These are phyloP conservation scores for Diospyros lotus DNA, from an alignment of 148 eudicot species.

Conservation along the genomic window DNA sequence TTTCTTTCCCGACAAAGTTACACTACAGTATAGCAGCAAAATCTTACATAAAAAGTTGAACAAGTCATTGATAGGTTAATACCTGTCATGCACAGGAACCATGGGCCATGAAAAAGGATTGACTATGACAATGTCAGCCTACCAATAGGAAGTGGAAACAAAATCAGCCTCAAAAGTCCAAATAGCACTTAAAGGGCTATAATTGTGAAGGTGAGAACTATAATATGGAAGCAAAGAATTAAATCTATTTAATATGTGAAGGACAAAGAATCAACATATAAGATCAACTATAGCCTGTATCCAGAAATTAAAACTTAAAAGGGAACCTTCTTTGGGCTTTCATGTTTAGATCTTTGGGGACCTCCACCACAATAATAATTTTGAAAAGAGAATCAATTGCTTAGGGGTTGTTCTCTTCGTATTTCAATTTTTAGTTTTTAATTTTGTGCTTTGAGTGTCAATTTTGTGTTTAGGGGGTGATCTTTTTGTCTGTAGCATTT, in stretches of 20 bases:
- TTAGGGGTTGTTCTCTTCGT: too few species aligned
- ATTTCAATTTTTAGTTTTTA: too few species aligned
- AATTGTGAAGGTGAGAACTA: not conserved
- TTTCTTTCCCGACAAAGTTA: not conserved
- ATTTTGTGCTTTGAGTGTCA: too few species aligned
- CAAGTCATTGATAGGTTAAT: conserved; percentile 12
- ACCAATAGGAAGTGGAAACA: conserved; percentile 13
- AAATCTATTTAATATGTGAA: not conserved
- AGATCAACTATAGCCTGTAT: not conserved
- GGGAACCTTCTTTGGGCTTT: not conserved
- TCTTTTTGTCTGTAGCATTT: too few species aligned
- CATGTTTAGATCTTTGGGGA: not conserved
- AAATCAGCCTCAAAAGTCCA: not conserved
- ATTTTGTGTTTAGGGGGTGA: too few species aligned
- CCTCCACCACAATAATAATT: not conserved
- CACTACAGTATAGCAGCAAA: not conserved
- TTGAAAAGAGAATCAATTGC: not conserved
- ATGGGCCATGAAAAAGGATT: conserved; percentile 90
- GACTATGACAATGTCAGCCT: conserved; percentile 81
- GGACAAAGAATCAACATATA: not conserved
- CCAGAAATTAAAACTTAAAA: not conserved
- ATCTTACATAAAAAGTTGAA: not conserved
- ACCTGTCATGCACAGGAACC: conserved; percentile 88
- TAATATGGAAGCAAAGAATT: not conserved
- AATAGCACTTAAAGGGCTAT: conserved; percentile 9